Base-by-base conservation (phyloP, 1,284 basidiomycete genomes). In the Hemileia vastatrix region DNA sequence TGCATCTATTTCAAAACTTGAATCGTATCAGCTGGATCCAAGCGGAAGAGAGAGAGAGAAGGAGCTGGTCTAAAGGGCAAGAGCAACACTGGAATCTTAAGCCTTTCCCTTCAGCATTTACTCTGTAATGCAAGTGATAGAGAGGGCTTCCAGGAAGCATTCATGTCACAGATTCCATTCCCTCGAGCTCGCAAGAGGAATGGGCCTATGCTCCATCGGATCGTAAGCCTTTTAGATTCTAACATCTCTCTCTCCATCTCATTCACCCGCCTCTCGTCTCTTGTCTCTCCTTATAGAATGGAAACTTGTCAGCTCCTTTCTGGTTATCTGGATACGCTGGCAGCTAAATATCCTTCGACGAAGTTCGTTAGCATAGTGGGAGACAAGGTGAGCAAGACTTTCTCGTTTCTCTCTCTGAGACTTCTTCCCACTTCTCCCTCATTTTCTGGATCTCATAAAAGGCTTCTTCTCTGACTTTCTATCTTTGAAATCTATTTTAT, bases 321-420 rank as follows among this genome's bases (percentile, higher is more conserved):
- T 51, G 79, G 81, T 33, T 86, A 92, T 59, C 78, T 98, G 33
- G 80, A 81, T 15, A 81, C 80, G 0, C 80, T 97, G 1, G 91
- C 94, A 0, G 80, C 81, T 27, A 84, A 85, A 58, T 87, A 96
- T 76, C 89, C 92, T 2, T 84, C 86, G 24, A 90, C 92, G 6
- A 97, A 97, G 77, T 97, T 98, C 71, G 88, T 97, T 65, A 90
- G 88, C 40, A 97, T 98, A 70, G 84, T 94, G 1, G 92, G 92
- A 31, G 84, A 90, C 77, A 90, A n/a, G n/a, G n/a, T n/a, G n/a
- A n/a, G n/a, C n/a, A n/a, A n/a, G n/a, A n/a, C n/a, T n/a, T n/a
- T n/a, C n/a, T 15, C 27, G 6, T 32, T 31, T 9, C 56, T 27
- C 27, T 15, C 15, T 40, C 36, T 40, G 36, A 40, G 27, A 27